These are phyloP conservation scores for Cryptococcus sp. DNA, from an alignment of 1,284 basidiomycete genomes.

Conservation along the genomic window DNA sequence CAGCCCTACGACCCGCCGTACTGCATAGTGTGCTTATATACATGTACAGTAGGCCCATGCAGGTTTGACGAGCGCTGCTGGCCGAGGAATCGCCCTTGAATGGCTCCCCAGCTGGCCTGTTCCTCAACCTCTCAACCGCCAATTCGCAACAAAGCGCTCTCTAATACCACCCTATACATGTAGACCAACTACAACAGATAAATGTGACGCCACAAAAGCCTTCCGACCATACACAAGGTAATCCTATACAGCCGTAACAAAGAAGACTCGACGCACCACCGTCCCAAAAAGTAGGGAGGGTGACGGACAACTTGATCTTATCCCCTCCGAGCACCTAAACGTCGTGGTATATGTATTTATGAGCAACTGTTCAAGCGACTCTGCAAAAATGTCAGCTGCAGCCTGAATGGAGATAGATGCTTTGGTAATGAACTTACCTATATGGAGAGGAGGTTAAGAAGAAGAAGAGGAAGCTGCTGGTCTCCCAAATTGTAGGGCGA, in stretches of 20 bases:
- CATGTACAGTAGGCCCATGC: no score
- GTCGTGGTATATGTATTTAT: constrained; percentile 17
- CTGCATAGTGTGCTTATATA: no score
- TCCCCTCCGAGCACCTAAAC: constrained; percentile 31
- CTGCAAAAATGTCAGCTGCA: constrained; percentile 13
- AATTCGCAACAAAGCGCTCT: no score
- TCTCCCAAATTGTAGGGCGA: no score
- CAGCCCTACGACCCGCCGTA: no score
- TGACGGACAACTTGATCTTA: constrained; percentile 21
- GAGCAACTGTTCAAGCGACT: constrained; percentile 27
- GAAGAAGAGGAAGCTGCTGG: not conserved
- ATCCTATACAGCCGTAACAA: not conserved
- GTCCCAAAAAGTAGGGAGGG: constrained; percentile 23
- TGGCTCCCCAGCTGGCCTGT: no score
- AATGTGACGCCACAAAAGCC: constrained; percentile 1
- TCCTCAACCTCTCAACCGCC: no score
- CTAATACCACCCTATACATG: no score
- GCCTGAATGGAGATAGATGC: not conserved
- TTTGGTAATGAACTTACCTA: not conserved
- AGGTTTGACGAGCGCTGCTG: no score
- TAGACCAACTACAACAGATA: not conserved
- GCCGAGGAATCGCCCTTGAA: no score
- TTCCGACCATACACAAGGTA: not conserved
- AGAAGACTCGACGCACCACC: constrained; percentile 16
- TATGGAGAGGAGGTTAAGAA: not conserved